Evolutionary conservation across 2,329 filamentous ascomycete genomes (phyloP).

Genomic region (Exophiala lecanii-corni): DNA sequence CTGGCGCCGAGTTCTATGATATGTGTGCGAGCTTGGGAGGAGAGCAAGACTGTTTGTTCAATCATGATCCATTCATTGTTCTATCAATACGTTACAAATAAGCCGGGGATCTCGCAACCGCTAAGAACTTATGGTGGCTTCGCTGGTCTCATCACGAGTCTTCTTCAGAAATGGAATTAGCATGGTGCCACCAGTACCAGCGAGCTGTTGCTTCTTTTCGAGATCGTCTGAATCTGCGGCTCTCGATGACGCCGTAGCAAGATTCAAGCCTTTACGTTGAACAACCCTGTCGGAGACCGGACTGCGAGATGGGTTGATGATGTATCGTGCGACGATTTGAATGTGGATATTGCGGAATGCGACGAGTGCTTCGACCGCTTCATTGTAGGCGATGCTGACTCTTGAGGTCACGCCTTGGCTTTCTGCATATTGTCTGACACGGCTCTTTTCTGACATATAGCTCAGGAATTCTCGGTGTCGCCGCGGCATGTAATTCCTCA

Average conservation of each 20-base stretch:
- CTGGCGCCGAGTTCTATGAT: too few species aligned
- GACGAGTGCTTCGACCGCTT: conserved; percentile 31
- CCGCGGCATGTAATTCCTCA: conserved; percentile 53
- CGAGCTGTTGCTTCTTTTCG: conserved; percentile 36
- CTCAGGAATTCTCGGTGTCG: conserved; percentile 49
- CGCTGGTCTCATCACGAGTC: conserved; percentile 46
- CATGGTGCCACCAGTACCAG: conserved; percentile 50
- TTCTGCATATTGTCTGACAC: conserved; percentile 44
- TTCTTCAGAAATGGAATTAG: conserved; percentile 51
- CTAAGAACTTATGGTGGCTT: too few species aligned
- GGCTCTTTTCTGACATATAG: conserved; percentile 41
- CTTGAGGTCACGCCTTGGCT: conserved; percentile 30
- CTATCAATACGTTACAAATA: too few species aligned
- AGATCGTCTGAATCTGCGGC: conserved; percentile 20
- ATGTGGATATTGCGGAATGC: conserved; percentile 50
- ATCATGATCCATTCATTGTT: too few species aligned
- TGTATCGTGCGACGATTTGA: conserved; percentile 50
- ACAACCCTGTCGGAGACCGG: conserved; percentile 16
- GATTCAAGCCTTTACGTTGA: conserved; percentile 31
- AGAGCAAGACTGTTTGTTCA: too few species aligned
- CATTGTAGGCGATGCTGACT: conserved; percentile 26
- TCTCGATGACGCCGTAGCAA: conserved; percentile 44
- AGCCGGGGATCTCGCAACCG: too few species aligned
- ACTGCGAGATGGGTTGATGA: conserved; percentile 42
- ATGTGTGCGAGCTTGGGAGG: too few species aligned